A percentile compares a stretch with the other conserved stretches of the same genome.
Evolutionary conservation across 2,329 filamentous ascomycete species (phyloP).

Genomic region (Plenodomus lindquistii): DNA sequence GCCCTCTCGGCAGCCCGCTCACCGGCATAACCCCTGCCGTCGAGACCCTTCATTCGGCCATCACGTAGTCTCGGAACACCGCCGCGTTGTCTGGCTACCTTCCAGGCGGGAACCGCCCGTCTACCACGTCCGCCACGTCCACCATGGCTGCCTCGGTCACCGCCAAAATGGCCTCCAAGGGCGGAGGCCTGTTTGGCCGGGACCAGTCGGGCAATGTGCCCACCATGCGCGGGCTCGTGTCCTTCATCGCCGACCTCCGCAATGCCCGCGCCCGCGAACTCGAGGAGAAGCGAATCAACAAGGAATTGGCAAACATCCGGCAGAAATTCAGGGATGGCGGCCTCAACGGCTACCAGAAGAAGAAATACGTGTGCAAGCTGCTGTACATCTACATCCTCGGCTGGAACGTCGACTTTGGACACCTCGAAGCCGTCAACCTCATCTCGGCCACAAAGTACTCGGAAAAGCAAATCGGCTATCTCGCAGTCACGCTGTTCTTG

Average conservation of each 20-base stretch:
- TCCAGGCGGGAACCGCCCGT: slow-evolving; percentile 39
- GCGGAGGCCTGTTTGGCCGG: slow-evolving; percentile 48
- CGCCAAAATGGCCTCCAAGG: slow-evolving; percentile 44
- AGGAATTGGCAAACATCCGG: slow-evolving; percentile 96
- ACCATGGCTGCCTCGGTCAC: slow-evolving; percentile 29
- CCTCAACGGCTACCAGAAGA: slow-evolving; percentile 96
- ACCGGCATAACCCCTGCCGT: slow-evolving; percentile 30
- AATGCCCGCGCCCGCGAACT: slow-evolving; percentile 94
- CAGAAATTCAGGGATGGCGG: slow-evolving; percentile 98
- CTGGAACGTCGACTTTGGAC: slow-evolving; percentile 98
- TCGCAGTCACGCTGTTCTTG: slow-evolving; percentile 94
- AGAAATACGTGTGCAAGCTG: slow-evolving; percentile 99
- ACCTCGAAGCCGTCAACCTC: slow-evolving; percentile 96
- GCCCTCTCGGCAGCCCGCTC: slow-evolving; percentile 23
- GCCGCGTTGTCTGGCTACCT: slow-evolving; percentile 34
- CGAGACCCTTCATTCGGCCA: slow-evolving; percentile 10
- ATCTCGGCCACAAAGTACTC: slow-evolving; percentile 97
- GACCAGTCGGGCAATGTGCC: slow-evolving; percentile 47
- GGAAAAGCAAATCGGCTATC: slow-evolving; percentile 98
- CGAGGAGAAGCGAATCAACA: slow-evolving; percentile 99
- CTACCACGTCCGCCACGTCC: slow-evolving; percentile 23
- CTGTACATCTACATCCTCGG: slow-evolving; percentile 99
- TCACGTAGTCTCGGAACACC: slow-evolving; percentile 9
- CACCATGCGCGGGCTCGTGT: slow-evolving; percentile 70
- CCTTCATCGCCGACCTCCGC: slow-evolving; percentile 95